These are phyloP conservation scores for Mariannaea elegans DNA, from an alignment of 2,329 filamentous ascomycete genomes.

Conservation along the genomic window DNA sequence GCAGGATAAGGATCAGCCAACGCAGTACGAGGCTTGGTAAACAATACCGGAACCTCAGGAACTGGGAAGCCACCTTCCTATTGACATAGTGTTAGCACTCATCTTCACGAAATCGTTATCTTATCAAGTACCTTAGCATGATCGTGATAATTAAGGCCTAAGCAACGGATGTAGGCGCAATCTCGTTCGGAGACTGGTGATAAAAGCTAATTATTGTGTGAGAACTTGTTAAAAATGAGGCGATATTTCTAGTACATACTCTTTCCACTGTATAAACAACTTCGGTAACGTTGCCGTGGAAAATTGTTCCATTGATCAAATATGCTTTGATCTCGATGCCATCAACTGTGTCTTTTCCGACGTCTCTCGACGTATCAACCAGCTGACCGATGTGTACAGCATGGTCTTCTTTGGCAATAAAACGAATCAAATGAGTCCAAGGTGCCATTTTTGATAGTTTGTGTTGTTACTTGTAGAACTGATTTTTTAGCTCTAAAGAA, in stretches of 20 bases:
- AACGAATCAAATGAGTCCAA: slow-evolving; percentile 16
- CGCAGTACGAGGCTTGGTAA: slow-evolving; percentile 12
- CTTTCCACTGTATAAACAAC: background rate
- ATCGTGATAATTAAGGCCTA: slow-evolving; percentile 12
- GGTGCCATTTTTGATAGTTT: slow-evolving; percentile 2
- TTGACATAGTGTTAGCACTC: background rate
- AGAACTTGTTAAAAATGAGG: background rate
- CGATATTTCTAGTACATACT: background rate
- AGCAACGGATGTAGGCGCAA: slow-evolving; percentile 11
- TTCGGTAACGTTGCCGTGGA: slow-evolving; percentile 1
- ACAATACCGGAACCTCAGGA: background rate
- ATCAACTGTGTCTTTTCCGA: background rate
- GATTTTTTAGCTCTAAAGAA: no score
- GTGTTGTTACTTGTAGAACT: no score
- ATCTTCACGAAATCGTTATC: background rate
- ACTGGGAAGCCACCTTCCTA: slow-evolving; percentile 7
- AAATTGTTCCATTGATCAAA: slow-evolving; percentile 9
- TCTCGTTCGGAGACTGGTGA: background rate
- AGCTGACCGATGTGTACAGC: slow-evolving; percentile 2
- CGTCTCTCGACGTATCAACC: slow-evolving; percentile 8
- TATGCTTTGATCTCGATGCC: slow-evolving; percentile 5
- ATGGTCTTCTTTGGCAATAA: slow-evolving; percentile 1
- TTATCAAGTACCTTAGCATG: slow-evolving; percentile 7
- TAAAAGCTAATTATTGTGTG: slow-evolving; percentile 1
- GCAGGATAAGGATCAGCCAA: slow-evolving; percentile 3